A percentile compares a stretch with the other conserved stretches of the same genome.
phyloP scores from a whole-genome alignment of 169 alveolate species.

The Cryptosporidium sp. region DNA sequence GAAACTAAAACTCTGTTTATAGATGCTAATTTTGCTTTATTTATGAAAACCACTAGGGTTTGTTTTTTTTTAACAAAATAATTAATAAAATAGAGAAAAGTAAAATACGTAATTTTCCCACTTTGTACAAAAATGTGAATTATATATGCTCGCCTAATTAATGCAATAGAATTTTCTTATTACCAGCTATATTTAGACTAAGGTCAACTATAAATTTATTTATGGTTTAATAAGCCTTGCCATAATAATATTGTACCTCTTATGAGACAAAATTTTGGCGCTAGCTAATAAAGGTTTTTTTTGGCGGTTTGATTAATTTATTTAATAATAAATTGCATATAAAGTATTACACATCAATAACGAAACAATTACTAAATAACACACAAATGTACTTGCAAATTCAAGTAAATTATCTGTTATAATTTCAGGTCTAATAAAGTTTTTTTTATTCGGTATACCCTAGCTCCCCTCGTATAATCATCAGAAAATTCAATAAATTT shows the following conservation, averaged over 20 bases:
- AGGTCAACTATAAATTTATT: too few relatives aligned
- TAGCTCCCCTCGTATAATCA: not conserved
- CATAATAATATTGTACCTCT: not conserved
- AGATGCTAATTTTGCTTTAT: constrained; percentile 49
- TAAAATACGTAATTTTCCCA: constrained; percentile 1
- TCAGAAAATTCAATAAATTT: not conserved
- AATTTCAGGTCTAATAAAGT: too few relatives aligned
- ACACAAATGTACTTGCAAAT: not conserved
- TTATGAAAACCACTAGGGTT: constrained; percentile 56
- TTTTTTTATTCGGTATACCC: too few relatives aligned
- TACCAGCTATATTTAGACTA: not conserved
- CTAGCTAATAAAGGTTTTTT: not conserved
- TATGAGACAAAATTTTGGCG: constrained; percentile 5
- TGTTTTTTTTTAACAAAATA: not conserved
- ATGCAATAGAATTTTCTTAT: not conserved
- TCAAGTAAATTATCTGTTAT: not conserved
- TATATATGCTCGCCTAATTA: not conserved
- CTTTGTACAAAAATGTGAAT: not conserved
- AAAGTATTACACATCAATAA: too few relatives aligned
- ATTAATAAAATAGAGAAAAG: not conserved
- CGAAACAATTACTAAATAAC: not conserved
- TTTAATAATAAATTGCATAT: too few relatives aligned
- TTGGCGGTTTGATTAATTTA: not conserved
- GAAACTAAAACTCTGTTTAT: constrained; percentile 74
- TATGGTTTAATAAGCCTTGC: not conserved